These are phyloP conservation scores for Saccharomyces kudriavzevii DNA, from an alignment of 805 yeast species.

Conservation along the genomic window DNA sequence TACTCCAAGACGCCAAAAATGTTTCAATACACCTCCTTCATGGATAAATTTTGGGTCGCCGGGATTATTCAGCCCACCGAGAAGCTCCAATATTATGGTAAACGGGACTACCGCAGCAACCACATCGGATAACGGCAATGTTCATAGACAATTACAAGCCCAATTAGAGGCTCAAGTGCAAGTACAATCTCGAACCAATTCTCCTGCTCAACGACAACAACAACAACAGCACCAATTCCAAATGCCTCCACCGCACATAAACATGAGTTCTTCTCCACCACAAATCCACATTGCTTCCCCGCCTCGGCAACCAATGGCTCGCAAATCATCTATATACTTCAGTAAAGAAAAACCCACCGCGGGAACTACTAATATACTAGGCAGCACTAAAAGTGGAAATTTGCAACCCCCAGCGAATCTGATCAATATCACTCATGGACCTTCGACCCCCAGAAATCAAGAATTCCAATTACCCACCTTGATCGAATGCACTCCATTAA, in stretches of 20 bases:
- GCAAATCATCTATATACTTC: not conserved
- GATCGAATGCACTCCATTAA: conserved; percentile 27
- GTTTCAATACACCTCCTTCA: conserved; percentile 28
- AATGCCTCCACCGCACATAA: not conserved
- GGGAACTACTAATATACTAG: not conserved
- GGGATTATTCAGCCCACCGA: conserved; percentile 12
- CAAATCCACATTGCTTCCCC: not conserved
- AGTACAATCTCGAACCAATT: not conserved
- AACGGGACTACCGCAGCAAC: not conserved
- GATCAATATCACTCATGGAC: not conserved
- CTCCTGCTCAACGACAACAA: not conserved
- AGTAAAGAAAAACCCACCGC: not conserved
- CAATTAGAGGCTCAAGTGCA: not conserved
- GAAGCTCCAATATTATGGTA: conserved; percentile 4
- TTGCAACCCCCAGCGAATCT: not conserved
- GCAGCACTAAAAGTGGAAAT: not conserved
- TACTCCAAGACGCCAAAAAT: conserved; percentile 4
- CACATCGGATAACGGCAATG: not conserved
- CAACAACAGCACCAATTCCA: not conserved
- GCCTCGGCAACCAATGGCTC: not conserved
- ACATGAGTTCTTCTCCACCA: conserved; percentile 3
- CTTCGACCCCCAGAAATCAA: conserved; percentile 14
- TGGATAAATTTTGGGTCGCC: conserved; percentile 24
- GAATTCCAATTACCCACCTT: conserved; percentile 10
- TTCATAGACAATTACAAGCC: not conserved